Evolutionary conservation across 805 yeast genomes (phyloP).

Genomic region (Candida silvatica): DNA sequence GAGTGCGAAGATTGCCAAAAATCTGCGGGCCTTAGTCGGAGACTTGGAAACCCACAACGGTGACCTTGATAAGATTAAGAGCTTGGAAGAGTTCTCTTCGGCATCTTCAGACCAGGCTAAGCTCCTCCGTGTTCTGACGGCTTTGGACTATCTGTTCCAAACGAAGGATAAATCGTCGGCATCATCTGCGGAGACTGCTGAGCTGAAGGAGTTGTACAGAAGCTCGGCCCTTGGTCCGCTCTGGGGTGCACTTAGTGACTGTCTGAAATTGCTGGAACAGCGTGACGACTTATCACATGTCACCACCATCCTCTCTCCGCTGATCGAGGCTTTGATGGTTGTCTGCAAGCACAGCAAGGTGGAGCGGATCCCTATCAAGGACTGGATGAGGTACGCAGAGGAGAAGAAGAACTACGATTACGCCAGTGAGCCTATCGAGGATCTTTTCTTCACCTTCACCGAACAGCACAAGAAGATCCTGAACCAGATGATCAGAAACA

Average conservation of each 20-base stretch:
- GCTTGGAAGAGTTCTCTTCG: constrained; percentile 58
- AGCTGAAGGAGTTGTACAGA: constrained; percentile 53
- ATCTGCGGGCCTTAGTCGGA: constrained; percentile 39
- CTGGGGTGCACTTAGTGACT: constrained; percentile 80
- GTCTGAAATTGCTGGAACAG: constrained; percentile 55
- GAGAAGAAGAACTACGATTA: constrained; percentile 61
- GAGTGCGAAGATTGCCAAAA: constrained; percentile 46
- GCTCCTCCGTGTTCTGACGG: constrained; percentile 76
- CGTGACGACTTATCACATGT: constrained; percentile 48
- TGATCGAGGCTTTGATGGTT: constrained; percentile 90
- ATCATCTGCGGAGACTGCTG: constrained; percentile 33
- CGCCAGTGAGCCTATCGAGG: constrained; percentile 66
- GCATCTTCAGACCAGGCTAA: constrained; percentile 85
- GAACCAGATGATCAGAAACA: constrained; percentile 85
- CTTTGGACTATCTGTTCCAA: constrained; percentile 74
- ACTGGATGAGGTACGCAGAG: constrained; percentile 51
- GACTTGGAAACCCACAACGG: constrained; percentile 31
- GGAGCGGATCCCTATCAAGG: constrained; percentile 46
- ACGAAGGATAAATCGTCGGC: constrained; percentile 24
- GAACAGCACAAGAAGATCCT: constrained; percentile 81
- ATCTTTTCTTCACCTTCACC: constrained; percentile 76
- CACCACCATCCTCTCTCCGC: constrained; percentile 74
- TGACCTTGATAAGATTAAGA: constrained; percentile 39
- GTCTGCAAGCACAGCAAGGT: constrained; percentile 84
- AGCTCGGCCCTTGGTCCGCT: constrained; percentile 63